A percentile compares a stretch with the other conserved stretches of the same genome.
These are phyloP conservation scores for Eucalyptus pauciflora DNA, from an alignment of 345 rosid species.

Conservation along the genomic window DNA sequence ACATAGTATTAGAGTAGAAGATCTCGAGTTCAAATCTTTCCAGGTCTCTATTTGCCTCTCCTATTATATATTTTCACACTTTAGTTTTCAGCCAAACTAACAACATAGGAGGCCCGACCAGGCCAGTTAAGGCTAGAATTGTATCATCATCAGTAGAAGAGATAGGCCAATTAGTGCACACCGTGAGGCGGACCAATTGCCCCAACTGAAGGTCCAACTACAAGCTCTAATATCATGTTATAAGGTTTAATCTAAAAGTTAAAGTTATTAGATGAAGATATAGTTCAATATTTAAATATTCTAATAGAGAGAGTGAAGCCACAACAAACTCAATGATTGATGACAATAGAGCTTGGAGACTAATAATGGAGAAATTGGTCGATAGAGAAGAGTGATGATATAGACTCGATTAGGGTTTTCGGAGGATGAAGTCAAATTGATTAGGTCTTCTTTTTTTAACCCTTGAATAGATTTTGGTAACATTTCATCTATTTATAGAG, in stretches of 20 bases:
- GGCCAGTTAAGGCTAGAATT: neutral
- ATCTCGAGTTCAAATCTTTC: neutral
- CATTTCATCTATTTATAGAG: neutral
- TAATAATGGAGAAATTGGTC: neutral
- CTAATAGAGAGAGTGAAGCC: neutral
- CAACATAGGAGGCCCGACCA: neutral
- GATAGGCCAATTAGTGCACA: neutral
- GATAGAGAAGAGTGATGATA: neutral
- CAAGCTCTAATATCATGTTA: neutral
- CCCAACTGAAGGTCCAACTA: conserved; percentile 1
- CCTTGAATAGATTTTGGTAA: neutral
- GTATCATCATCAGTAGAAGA: neutral
- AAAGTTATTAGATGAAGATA: neutral
- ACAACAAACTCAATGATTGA: neutral
- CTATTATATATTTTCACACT: neutral
- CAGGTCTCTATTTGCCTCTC: neutral
- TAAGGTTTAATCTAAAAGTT: neutral
- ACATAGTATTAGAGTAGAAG: neutral
- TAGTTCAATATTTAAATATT: neutral
- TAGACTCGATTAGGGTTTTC: neutral
- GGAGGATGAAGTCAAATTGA: neutral
- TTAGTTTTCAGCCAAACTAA: neutral
- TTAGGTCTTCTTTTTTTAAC: neutral
- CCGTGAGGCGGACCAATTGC: neutral
- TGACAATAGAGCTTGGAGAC: neutral